phyloP scores from a whole-genome alignment of 2,329 filamentous ascomycete species.

The Fonsecaea nubica region DNA sequence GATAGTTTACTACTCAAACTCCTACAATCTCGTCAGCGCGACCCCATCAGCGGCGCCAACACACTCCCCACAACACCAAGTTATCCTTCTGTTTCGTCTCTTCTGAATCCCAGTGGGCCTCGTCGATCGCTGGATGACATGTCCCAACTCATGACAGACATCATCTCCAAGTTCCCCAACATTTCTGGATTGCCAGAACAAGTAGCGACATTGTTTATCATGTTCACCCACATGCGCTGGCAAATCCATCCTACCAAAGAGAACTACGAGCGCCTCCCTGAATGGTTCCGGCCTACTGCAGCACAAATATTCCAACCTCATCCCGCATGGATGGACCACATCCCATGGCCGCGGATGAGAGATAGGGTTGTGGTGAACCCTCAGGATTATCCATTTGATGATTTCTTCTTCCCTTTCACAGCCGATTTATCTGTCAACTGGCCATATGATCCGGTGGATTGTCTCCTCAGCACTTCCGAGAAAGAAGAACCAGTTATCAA shows the following conservation, averaged over 20 bases:
- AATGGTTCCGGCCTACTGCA: conserved; percentile 71
- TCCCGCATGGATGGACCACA: conserved; percentile 80
- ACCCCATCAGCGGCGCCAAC: conserved; percentile 53
- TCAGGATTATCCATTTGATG: conserved; percentile 70
- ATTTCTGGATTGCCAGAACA: conserved; percentile 80
- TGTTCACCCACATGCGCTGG: conserved; percentile 89
- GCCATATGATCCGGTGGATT: conserved; percentile 78
- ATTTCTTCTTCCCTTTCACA: conserved; percentile 84
- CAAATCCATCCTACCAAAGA: conserved; percentile 78
- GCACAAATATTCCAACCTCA: conserved; percentile 72
- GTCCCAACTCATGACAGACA: conserved; percentile 84
- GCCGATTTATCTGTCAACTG: conserved; percentile 79
- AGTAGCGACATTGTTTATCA: conserved; percentile 79
- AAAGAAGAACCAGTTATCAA: conserved; percentile 77
- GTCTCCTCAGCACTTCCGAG: conserved; percentile 62
- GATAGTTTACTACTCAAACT: conserved; percentile 83
- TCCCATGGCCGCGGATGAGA: conserved; percentile 80
- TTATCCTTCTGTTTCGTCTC: conserved; percentile 79
- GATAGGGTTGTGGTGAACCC: conserved; percentile 66
- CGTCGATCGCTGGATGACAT: conserved; percentile 68
- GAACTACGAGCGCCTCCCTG: conserved; percentile 78
- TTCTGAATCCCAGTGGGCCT: conserved; percentile 68
- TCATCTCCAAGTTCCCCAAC: conserved; percentile 81
- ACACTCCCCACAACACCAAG: conserved; percentile 73
- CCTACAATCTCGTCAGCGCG: conserved; percentile 69